phyloP scores from a whole-genome alignment of 2,329 filamentous ascomycete species.

The Sarocladium brachiariae region DNA sequence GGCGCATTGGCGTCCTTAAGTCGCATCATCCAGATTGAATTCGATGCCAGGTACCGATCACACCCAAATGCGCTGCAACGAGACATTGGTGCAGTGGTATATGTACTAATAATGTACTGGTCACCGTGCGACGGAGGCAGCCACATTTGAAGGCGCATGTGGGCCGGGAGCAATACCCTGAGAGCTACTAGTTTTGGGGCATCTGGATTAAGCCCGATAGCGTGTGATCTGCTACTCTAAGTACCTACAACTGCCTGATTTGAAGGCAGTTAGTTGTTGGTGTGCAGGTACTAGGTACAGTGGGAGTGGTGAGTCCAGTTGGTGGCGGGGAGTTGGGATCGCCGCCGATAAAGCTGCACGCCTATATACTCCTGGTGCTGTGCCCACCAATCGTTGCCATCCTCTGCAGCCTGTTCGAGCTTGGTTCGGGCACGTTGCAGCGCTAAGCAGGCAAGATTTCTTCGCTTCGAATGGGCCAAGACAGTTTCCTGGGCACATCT shows the following conservation, averaged over 20 bases:
- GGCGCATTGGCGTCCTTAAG: too few relatives aligned
- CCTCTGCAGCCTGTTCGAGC: not conserved
- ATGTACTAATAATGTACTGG: too few relatives aligned
- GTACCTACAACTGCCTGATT: too few relatives aligned
- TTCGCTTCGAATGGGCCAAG: not conserved
- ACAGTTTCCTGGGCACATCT: not conserved
- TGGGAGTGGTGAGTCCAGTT: too few relatives aligned
- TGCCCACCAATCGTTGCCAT: not conserved
- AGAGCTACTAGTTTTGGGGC: not conserved
- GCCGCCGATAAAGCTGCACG: not conserved
- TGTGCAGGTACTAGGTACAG: too few relatives aligned
- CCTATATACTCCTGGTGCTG: not conserved
- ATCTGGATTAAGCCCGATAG: not conserved
- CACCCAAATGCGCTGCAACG: not conserved
- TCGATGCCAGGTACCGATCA: constrained; percentile 4
- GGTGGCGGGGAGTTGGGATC: not conserved
- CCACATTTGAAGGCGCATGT: not conserved
- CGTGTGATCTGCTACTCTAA: too few relatives aligned
- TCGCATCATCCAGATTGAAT: too few relatives aligned
- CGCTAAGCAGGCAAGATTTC: constrained; percentile 6
- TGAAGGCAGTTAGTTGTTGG: too few relatives aligned
- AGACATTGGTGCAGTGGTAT: constrained; percentile 6
- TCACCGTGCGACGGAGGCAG: not conserved
- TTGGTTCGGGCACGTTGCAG: constrained; percentile 2
- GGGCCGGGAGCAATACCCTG: not conserved